Evolutionary conservation across 2,329 filamentous ascomycete genomes (phyloP), one percentile per base, ranked within the genome.

Genomic region (Phyllosticta citriasiana): DNA sequence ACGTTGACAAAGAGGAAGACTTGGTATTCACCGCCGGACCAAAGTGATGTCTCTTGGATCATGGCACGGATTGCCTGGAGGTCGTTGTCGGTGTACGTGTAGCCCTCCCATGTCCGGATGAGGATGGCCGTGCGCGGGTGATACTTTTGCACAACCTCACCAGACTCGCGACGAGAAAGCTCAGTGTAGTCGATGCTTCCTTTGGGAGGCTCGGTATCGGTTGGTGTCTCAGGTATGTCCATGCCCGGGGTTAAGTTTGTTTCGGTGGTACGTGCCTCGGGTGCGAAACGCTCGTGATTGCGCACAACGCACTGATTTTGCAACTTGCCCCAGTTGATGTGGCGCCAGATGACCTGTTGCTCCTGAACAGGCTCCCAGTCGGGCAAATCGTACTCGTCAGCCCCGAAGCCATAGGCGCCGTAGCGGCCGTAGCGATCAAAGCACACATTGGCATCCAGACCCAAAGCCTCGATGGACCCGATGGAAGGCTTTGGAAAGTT

Each of bases 311-410:
- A 94, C 27, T 81, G 74, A 57, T 84, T 77, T 70, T 93, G 88
- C 19, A 93, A 76, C 33, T 81, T 74, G 14, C 86, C 86, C 89
- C 89, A 94, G 64, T 84, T 80, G 33, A 91, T 81, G 26, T 78
- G 76, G 27, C 82, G 77, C 86, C 88, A 91, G 24, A 84, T 76
- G 7, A 84, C 72, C 26, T 63, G 57, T 35, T 66, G 58, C 52
- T 61, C 59, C 53, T 62, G 55, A 26, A 57, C 53, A n/a, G 60
- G 60, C 56, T 70, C 70, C 76, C 76, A 78, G 53, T 73, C 65
- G 3, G 71, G 68, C 25, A 78, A 74, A 59, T 80, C 78, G 58
- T 81, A 79, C 62, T 73, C 73, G 61, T 78, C 75, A 26, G 80
- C 76, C 2, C 74, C 74, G 65, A 83, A 76, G 2, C 86, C 85